Base-by-base conservation (phyloP, 148 eudicot species). In the Fallopia convolvulus region DNA sequence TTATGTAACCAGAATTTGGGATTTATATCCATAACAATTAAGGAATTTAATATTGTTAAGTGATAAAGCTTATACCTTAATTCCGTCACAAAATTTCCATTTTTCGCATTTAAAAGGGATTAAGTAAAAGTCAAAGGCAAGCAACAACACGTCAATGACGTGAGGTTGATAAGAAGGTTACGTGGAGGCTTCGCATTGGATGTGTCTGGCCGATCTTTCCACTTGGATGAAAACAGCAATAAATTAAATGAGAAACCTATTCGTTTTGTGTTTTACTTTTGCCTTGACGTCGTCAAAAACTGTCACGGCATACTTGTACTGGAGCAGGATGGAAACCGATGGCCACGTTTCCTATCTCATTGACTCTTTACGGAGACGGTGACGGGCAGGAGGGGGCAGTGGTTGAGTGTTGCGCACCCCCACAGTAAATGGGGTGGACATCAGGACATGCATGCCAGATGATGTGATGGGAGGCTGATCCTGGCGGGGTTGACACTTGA, bases 381-480 rank as follows among this genome's bases (percentile, higher is more conserved):
- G 30, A 23, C 26, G 30, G 65, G 14, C 3, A 23, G 11, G 26
- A 21, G 13, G 42, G 46, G 46, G 72, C 72, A 68, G 72, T 15
- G 72, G 46, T 68, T 68, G 72, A 68, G 72, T 68, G 72, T 36
- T 68, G 44, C 72, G 72, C 72, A 68, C 39, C 18, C 72, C 42
- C 72, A 68, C 46, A 36, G 44, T 17, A 68, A 12, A 68, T 17
- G 6, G 23, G 72, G 44, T 68, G 15, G 44, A 17, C n/a, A n/a
- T n/a, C n/a, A n/a, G n/a, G n/a, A n/a, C 72, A 11, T 36, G 39
- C 70, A 30, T 14, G 46, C 20, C 42, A 68, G 20, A 0, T 66
- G 72, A 68, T 68, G 72, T 36, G 72, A 68, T 65, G 33, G 42
- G 46, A 68, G 44, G 42, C 72, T 68, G 72, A 66, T 63, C 70